phyloP scores from a whole-genome alignment of 306 rosid species.

The Pueraria montana region DNA sequence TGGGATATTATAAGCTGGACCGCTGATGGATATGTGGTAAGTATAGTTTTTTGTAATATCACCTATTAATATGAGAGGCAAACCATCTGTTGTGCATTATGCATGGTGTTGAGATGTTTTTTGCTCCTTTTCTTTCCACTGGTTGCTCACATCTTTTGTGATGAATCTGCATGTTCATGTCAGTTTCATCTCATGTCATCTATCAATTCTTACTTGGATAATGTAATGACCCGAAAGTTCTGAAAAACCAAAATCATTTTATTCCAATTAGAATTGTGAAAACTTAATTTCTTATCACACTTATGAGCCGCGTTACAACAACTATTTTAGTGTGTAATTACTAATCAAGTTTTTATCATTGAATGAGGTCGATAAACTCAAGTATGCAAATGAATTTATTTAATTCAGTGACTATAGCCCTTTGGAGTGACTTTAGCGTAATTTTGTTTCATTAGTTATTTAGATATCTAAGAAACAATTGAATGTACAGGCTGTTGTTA shows the following conservation, averaged over 20 bases:
- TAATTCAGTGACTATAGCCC: background rate
- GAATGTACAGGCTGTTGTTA: constrained; percentile 76
- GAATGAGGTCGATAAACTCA: background rate
- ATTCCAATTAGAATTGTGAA: constrained; percentile 31
- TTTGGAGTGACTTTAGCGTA: constrained; percentile 32
- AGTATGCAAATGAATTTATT: background rate
- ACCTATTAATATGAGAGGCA: background rate
- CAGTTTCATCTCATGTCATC: constrained; percentile 5
- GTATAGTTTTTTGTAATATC: constrained; percentile 43
- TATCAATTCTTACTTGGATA: background rate
- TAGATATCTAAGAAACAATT: constrained; percentile 41
- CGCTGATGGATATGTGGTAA: constrained; percentile 86
- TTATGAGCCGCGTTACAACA: background rate
- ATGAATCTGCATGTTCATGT: constrained; percentile 34
- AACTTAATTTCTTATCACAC: background rate
- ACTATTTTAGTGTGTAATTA: background rate
- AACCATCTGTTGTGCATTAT: constrained; percentile 4
- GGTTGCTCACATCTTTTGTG: background rate
- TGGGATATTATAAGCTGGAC: constrained; percentile 87
- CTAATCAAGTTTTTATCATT: background rate
- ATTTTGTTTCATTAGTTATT: constrained; percentile 3
- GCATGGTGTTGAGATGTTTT: background rate
- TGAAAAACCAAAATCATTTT: background rate
- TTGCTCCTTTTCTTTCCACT: constrained; percentile 22
- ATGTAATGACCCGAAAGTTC: background rate